Evolutionary conservation across 495 filamentous ascomycete species (phyloP).

Genomic region (Glarea lozoyensis): DNA sequence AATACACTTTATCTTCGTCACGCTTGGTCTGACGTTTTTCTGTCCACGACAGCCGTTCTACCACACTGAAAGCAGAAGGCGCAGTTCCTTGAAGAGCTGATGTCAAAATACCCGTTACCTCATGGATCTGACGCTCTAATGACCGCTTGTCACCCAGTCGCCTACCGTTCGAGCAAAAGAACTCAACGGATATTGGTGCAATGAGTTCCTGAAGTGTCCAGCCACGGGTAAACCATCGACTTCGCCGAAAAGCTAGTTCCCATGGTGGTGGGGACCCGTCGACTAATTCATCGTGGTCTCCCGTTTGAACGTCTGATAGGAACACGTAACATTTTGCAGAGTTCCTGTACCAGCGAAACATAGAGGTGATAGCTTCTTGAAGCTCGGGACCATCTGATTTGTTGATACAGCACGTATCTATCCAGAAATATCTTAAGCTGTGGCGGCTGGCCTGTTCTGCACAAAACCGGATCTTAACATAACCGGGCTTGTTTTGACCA

Average conservation of each 20-base stretch:
- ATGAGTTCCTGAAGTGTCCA: conserved; percentile 26
- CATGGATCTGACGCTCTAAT: conserved; percentile 10
- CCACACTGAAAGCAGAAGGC: conserved; percentile 10
- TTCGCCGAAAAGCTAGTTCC: neutral
- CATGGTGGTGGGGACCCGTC: neutral
- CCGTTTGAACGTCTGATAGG: conserved; percentile 15
- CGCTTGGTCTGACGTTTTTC: conserved; percentile 22
- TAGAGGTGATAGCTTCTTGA: conserved; percentile 1
- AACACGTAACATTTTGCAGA: conserved; percentile 22
- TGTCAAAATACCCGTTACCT: conserved; percentile 19
- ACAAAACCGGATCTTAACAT: conserved; percentile 24
- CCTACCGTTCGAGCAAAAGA: conserved; percentile 20
- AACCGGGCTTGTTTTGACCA: conserved; percentile 18
- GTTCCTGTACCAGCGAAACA: conserved; percentile 3
- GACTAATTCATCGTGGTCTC: neutral
- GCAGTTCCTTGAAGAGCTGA: conserved; percentile 12
- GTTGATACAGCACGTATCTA: neutral
- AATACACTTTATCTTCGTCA: conserved; percentile 31
- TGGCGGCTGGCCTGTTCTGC: conserved; percentile 21
- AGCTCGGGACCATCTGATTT: neutral
- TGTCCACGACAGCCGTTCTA: conserved; percentile 28
- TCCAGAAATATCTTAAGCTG: conserved; percentile 7
- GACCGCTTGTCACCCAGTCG: conserved; percentile 22
- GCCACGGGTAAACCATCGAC: conserved; percentile 1
- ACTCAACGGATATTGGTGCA: conserved; percentile 21